phyloP scores from a whole-genome alignment of 768 basidiomycete genomes.

The Tylopilus sp. region DNA sequence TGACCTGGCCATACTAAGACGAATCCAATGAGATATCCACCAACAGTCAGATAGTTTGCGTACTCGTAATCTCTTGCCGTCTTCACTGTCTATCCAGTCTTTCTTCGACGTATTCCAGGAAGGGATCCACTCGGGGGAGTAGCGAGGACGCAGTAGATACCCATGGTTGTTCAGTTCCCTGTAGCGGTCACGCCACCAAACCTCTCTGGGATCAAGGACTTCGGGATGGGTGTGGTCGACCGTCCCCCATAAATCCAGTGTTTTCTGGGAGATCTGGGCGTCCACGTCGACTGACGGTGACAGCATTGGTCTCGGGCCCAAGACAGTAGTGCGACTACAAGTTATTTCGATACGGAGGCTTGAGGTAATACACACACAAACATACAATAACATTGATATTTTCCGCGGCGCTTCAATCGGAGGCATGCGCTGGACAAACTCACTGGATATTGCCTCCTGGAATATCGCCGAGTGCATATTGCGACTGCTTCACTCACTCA shows the following conservation, averaged over 20 bases:
- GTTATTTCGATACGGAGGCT: too few species aligned
- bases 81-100: background rate
- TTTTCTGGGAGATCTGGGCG: background rate
- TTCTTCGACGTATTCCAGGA: background rate
- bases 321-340: too few species aligned
- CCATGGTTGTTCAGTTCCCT: background rate
- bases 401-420: too few species aligned
- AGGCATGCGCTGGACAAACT: too few species aligned
- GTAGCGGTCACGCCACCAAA: background rate
- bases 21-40: background rate
- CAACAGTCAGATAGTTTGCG: background rate
- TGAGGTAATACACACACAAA: too few species aligned
- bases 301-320: too few species aligned
- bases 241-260: background rate
- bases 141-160: background rate
- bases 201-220: background rate
- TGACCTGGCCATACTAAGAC: background rate
- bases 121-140: background rate
- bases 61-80: background rate
- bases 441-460: too few species aligned
- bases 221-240: background rate
- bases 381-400: too few species aligned
- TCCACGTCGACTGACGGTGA: background rate
- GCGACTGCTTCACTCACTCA: too few species aligned
- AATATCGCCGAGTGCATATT: too few species aligned